Evolutionary conservation across 139 green algal species (phyloP).

Genomic region (Monoraphidium neglectum): DNA sequence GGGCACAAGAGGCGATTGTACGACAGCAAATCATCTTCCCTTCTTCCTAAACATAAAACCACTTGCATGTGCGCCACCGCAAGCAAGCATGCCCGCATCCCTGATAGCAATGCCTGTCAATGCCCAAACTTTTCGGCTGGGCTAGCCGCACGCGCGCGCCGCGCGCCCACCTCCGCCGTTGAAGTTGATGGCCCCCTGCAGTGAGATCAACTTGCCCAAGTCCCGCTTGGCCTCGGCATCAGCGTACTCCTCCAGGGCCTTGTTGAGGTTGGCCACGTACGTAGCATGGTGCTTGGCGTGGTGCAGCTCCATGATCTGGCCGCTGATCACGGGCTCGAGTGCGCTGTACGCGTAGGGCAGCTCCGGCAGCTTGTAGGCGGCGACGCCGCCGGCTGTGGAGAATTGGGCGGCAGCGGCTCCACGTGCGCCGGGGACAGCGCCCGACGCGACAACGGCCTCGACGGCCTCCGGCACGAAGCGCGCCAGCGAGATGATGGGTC

Average conservation of each 20-base stretch:
- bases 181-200: constrained; percentile 94
- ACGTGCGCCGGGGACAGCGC: too few species aligned
- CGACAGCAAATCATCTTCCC: too few species aligned
- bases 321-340: constrained; percentile 89
- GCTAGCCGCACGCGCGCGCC: background rate
- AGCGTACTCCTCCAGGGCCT: constrained; percentile 74
- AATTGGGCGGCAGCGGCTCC: background rate
- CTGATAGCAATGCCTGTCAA: too few species aligned
- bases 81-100: too few species aligned
- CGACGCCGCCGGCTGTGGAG: constrained; percentile 20
- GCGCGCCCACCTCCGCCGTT: constrained; percentile 84
- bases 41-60: too few species aligned
- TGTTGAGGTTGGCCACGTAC: constrained; percentile 92
- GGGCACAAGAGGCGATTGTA: too few species aligned
- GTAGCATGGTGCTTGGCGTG: constrained; percentile 92
- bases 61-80: too few species aligned
- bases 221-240: constrained; percentile 84
- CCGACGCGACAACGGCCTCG: background rate
- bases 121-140: too few species aligned
- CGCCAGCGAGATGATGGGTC: constrained; percentile 16
- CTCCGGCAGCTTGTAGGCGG: constrained; percentile 77
- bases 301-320: constrained; percentile 97
- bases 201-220: constrained; percentile 71
- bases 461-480: constrained; percentile 12
- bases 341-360: constrained; percentile 92